Evolutionary conservation across 306 rosid species (phyloP).

Genomic region (Vigna mungo): DNA sequence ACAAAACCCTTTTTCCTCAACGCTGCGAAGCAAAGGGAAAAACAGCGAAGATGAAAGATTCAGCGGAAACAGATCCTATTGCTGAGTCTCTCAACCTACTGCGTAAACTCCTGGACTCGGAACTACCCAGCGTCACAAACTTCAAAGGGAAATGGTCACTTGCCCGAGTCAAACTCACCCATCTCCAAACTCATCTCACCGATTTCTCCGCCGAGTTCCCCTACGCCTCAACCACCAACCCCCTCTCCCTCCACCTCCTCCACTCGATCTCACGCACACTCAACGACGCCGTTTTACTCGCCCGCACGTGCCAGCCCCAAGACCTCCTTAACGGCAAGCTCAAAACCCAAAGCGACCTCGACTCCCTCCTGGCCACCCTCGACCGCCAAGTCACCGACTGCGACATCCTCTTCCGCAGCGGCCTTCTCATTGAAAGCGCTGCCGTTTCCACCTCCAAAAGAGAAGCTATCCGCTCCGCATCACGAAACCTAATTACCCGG

Average conservation of each 20-base stretch:
- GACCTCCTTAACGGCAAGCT: slow-evolving; percentile 70
- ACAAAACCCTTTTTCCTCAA: neutral
- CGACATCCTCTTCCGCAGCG: slow-evolving; percentile 78
- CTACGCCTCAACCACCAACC: slow-evolving; percentile 48
- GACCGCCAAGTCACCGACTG: slow-evolving; percentile 70
- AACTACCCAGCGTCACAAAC: slow-evolving; percentile 59
- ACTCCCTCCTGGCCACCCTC: slow-evolving; percentile 69
- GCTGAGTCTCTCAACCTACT: slow-evolving; percentile 43
- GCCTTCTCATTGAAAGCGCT: slow-evolving; percentile 60
- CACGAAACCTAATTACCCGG: slow-evolving; percentile 76
- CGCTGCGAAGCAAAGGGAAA: neutral
- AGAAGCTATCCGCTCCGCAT: slow-evolving; percentile 71
- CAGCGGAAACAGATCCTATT: slow-evolving; percentile 54
- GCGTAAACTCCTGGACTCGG: slow-evolving; percentile 48
- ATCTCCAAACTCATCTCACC: slow-evolving; percentile 70
- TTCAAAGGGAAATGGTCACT: slow-evolving; percentile 85
- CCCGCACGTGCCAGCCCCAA: slow-evolving; percentile 55
- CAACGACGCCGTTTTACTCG: slow-evolving; percentile 59
- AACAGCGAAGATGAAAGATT: slow-evolving; percentile 55
- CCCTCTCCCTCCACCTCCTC: slow-evolving; percentile 76
- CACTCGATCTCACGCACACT: slow-evolving; percentile 60
- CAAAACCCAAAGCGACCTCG: slow-evolving; percentile 86
- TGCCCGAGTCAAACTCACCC: slow-evolving; percentile 62
- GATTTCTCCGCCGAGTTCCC: slow-evolving; percentile 68
- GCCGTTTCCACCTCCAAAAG: slow-evolving; percentile 48